Evolutionary conservation across 192 early-diverging fungal genomes (phyloP).

Genomic region (Coemansia sp.): DNA sequence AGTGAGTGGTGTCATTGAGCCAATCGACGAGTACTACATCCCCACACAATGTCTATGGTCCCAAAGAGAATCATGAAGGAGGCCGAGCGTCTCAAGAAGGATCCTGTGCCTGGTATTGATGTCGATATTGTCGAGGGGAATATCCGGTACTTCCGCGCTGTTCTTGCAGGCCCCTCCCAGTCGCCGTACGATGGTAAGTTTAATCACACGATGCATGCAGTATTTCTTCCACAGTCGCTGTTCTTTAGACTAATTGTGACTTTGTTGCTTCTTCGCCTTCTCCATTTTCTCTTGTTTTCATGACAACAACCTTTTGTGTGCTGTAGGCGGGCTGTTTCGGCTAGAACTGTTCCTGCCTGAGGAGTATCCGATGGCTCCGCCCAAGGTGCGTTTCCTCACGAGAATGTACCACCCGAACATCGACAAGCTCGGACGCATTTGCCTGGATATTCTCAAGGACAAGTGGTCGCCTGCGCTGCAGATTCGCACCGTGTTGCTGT

Average conservation of each 20-base stretch:
- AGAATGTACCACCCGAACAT: slow-evolving; percentile 99
- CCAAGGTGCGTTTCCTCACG: slow-evolving; percentile 97
- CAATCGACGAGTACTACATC: not conserved
- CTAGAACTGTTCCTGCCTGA: slow-evolving; percentile 96
- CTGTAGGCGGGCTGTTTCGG: slow-evolving; percentile 84
- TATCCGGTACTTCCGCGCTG: slow-evolving; percentile 95
- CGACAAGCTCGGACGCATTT: slow-evolving; percentile 97
- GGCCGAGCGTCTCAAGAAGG: slow-evolving; percentile 90
- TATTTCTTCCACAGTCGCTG: too few relatives aligned
- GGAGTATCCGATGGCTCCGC: slow-evolving; percentile 97
- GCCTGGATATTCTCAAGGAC: slow-evolving; percentile 98
- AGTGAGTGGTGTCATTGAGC: not conserved
- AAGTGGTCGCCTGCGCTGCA: slow-evolving; percentile 99
- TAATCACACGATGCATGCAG: not conserved
- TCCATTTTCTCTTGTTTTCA: not conserved
- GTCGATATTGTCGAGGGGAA: slow-evolving; percentile 91
- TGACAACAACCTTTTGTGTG: not conserved
- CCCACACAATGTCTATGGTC: slow-evolving; percentile 24
- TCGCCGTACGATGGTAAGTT: slow-evolving; percentile 92
- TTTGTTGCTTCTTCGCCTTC: too few relatives aligned
- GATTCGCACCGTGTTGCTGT: slow-evolving; percentile 96
- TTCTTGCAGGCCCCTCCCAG: slow-evolving; percentile 84
- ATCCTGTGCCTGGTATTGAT: slow-evolving; percentile 92
- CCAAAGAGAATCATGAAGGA: slow-evolving; percentile 71
- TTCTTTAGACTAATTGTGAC: too few relatives aligned